Evolutionary conservation across 2,329 filamentous ascomycete genomes (phyloP).

Genomic region (Nothophoma quercina): DNA sequence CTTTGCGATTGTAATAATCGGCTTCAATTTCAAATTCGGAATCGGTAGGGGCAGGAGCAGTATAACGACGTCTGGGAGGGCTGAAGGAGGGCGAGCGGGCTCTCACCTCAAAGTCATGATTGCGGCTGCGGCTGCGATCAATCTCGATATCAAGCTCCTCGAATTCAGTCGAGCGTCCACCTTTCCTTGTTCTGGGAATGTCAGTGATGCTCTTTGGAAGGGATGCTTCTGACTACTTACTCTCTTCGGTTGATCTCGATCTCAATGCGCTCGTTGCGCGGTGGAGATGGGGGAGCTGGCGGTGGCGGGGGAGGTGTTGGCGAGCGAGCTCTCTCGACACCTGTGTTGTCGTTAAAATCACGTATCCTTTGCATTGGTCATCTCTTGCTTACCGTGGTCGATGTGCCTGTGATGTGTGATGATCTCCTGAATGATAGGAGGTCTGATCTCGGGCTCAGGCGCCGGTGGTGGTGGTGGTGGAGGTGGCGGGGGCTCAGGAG

Average conservation of each 20-base stretch:
- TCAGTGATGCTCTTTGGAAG: slow-evolving; percentile 18
- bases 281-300: slow-evolving; percentile 54
- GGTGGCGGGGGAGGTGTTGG: slow-evolving; percentile 60
- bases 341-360: slow-evolving; percentile 28
- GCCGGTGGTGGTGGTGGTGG: slow-evolving; percentile 57
- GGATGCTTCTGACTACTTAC: slow-evolving; percentile 44
- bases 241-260: slow-evolving; percentile 62
- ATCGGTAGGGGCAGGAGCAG: slow-evolving; percentile 42
- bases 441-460: slow-evolving; percentile 73
- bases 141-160: slow-evolving; percentile 73
- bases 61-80: slow-evolving; percentile 54
- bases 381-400: slow-evolving; percentile 73
- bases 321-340: slow-evolving; percentile 56
- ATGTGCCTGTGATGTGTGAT: slow-evolving; percentile 89
- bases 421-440: slow-evolving; percentile 85
- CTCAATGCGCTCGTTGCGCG: slow-evolving; percentile 61
- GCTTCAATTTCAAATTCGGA: slow-evolving; percentile 62
- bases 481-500: slow-evolving; percentile 57
- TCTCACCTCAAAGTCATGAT: slow-evolving; percentile 37
- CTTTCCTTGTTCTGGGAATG: slow-evolving; percentile 40
- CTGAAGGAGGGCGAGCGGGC: slow-evolving; percentile 51
- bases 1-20: slow-evolving; percentile 72
- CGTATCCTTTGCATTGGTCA: neutral
- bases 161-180: slow-evolving; percentile 55
- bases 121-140: slow-evolving; percentile 57